Evolutionary conservation across 176 grass and related monocot species (phyloP).

Genomic region (Typha latifolia): DNA sequence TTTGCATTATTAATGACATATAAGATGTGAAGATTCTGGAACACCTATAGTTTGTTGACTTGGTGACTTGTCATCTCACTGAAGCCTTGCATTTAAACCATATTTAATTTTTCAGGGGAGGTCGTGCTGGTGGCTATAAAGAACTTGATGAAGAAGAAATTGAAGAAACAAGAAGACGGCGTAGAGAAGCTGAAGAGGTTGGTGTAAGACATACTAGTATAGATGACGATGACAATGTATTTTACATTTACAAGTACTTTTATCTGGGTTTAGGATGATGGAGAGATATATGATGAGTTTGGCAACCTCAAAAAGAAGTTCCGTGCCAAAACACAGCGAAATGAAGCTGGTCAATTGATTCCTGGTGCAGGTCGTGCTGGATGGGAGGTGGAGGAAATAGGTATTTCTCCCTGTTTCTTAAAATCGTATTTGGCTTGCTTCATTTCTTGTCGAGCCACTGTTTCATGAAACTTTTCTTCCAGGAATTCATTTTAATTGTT

Average conservation of each 20-base stretch:
- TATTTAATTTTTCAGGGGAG: conserved; percentile 40
- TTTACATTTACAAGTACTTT: conserved; percentile 3
- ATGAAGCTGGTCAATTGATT: conserved; percentile 31
- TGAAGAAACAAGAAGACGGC: conserved; percentile 79
- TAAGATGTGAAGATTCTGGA: neutral
- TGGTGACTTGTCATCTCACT: conserved; percentile 1
- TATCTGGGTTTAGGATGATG: conserved; percentile 60
- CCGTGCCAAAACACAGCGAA: conserved; percentile 64
- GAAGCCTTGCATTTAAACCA: conserved; percentile 1
- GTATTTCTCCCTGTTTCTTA: conserved; percentile 20
- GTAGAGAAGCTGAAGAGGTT: conserved; percentile 89
- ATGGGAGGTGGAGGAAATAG: conserved; percentile 61
- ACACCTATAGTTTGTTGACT: neutral
- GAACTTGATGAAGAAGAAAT: conserved; percentile 97
- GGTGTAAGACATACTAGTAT: neutral
- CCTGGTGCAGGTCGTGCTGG: conserved; percentile 68
- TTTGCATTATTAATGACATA: neutral
- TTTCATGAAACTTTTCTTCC: neutral
- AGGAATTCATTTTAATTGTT: neutral
- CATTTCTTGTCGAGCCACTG: neutral
- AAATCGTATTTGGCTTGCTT: neutral
- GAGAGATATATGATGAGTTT: conserved; percentile 99
- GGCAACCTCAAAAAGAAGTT: conserved; percentile 99
- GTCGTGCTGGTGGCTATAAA: conserved; percentile 90
- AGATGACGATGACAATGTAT: neutral